Evolutionary conservation across 768 basidiomycete species (phyloP).

Genomic region (Termitomyces heimii): DNA sequence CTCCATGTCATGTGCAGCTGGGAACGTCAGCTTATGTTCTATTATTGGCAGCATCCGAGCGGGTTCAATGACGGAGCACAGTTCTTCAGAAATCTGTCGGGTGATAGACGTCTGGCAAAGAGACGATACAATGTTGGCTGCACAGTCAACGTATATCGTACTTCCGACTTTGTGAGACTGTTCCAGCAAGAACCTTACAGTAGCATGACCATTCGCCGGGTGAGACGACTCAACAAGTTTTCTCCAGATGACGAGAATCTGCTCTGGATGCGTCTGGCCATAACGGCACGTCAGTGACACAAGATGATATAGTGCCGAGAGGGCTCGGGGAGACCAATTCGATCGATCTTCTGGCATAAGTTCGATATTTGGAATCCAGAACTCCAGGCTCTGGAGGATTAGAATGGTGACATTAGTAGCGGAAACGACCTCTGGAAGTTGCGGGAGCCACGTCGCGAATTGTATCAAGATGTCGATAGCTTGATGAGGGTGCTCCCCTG

Average conservation of each 20-base stretch:
- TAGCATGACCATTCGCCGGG: constrained; percentile 70
- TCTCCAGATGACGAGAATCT: constrained; percentile 74
- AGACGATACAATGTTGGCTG: constrained; percentile 77
- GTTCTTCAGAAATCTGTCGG: constrained; percentile 68
- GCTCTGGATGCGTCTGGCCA: constrained; percentile 68
- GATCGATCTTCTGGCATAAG: constrained; percentile 57
- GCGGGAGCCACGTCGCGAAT: constrained; percentile 67
- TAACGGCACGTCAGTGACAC: constrained; percentile 80
- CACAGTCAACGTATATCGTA: constrained; percentile 69
- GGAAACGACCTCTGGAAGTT: constrained; percentile 45
- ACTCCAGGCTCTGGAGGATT: constrained; percentile 73
- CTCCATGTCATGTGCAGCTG: constrained; percentile 62
- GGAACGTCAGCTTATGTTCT: constrained; percentile 63
- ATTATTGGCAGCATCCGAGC: constrained; percentile 75
- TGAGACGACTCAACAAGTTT: constrained; percentile 69
- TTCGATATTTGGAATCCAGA: constrained; percentile 77
- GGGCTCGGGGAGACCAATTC: constrained; percentile 51
- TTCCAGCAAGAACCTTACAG: constrained; percentile 79
- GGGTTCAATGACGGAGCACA: constrained; percentile 84
- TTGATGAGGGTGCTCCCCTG: constrained; percentile 67
- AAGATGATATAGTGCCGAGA: constrained; percentile 69
- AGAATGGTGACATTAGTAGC: constrained; percentile 44
- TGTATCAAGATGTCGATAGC: constrained; percentile 62
- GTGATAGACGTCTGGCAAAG: constrained; percentile 75
- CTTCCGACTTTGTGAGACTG: constrained; percentile 84